Evolutionary conservation across 1,139 yeast genomes (phyloP).

Genomic region (Pichia sp.): DNA sequence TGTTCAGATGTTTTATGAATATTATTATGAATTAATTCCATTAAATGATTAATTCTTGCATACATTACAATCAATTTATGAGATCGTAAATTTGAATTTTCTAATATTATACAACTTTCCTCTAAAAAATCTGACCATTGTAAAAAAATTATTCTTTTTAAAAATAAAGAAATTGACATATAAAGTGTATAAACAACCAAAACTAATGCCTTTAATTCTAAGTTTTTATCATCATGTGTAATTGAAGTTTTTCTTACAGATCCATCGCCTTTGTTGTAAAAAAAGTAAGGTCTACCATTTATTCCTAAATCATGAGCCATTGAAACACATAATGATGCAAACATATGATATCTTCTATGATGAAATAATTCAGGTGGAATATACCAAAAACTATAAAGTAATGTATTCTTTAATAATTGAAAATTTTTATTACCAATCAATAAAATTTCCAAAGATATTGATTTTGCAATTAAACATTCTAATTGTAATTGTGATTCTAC

Average conservation of each 20-base stretch:
- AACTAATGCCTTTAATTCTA: conserved; percentile 40
- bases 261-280: conserved; percentile 36
- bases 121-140: conserved; percentile 58
- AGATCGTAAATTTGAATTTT: conserved; percentile 31
- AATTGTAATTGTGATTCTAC: conserved; percentile 38
- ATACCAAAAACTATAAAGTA: conserved; percentile 69
- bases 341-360: conserved; percentile 68
- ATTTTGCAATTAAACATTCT: conserved; percentile 53
- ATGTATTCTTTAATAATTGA: conserved; percentile 57
- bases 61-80: conserved; percentile 46
- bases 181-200: conserved; percentile 45
- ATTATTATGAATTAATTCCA: conserved; percentile 58
- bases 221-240: conserved; percentile 27
- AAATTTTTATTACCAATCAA: conserved; percentile 66
- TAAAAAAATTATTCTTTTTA: conserved; percentile 46
- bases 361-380: conserved; percentile 77
- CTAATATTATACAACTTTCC: conserved; percentile 50
- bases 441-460: conserved; percentile 57
- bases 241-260: conserved; percentile 29
- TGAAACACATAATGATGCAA: conserved; percentile 60
- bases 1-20: conserved; percentile 34
- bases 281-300: conserved; percentile 43
- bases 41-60: conserved; percentile 50
- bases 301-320: conserved; percentile 74
- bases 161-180: conserved; percentile 47